Base-by-base conservation (phyloP, 2,329 filamentous ascomycete species). In the Plectosphaerella plurivora region DNA sequence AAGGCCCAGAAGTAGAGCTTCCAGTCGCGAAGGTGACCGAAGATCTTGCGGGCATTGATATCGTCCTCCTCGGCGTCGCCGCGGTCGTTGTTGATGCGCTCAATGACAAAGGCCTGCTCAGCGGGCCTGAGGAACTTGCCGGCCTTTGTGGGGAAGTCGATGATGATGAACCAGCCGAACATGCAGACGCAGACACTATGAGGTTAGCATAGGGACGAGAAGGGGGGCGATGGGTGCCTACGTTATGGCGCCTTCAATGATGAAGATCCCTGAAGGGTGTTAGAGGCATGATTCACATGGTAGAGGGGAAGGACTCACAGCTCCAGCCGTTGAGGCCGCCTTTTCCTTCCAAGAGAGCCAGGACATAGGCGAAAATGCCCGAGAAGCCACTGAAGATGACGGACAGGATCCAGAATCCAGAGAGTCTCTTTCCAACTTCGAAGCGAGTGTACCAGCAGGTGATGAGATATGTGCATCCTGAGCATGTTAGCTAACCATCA, bases 401-500 rank as follows among this genome's bases (percentile, higher is more conserved):
- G n/a, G 54, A 54, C 4, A 56, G 20, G 36, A 56, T 53, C 54
- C 54, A 54, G 4, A 56, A 56, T 1, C 42, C 49, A 2, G 54
- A 54, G 2, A 56, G 37, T 36, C 65, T 56, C 39, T 63, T 65
- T 14, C 60, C 65, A 2, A 71, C 62, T 52, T 71, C 68, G 44
- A 64, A 70, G 4, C 68, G 60, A 15, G 59, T 62, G 51, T 70
- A 71, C 66, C 68, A 70, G 39, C 63, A 68, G 8, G 59, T 60
- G 15, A 71, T 62, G 8, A 70, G 54, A 53, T 64, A 69, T 9
- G 65, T 67, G 51, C 67, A 69, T 16, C 63, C 63, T 46, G 20
- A 14, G 12, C 5, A 15, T 7, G 20, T 37, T 8, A 37, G 25
- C 18, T 18, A 5, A 4, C 18, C 6, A 14, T 5, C 10, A 10